Evolutionary conservation across 495 filamentous ascomycete genomes (phyloP).

Genomic region (Evansstolkia leycettana): DNA sequence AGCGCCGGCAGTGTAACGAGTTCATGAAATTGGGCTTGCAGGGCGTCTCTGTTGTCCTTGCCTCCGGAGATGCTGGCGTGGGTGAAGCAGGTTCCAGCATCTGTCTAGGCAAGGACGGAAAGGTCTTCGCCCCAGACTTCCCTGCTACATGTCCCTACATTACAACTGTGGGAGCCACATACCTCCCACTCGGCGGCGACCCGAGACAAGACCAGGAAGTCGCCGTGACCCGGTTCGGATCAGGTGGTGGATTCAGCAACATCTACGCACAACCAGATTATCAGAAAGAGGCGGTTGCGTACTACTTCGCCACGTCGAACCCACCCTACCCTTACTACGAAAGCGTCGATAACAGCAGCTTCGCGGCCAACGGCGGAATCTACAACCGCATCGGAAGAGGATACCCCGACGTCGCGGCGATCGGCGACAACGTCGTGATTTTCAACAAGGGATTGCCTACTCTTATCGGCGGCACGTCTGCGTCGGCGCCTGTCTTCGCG

Average conservation of each 20-base stretch:
- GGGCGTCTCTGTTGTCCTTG: conserved; percentile 47
- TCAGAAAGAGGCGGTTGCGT: conserved; percentile 39
- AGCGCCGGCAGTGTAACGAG: conserved; percentile 44
- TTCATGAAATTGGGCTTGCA: conserved; percentile 56
- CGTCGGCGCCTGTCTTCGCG: conserved; percentile 45
- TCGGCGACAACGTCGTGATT: conserved; percentile 45
- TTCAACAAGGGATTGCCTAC: conserved; percentile 26
- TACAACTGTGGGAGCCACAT: conserved; percentile 38
- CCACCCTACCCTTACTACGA: conserved; percentile 31
- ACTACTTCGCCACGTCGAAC: conserved; percentile 36
- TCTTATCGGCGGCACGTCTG: conserved; percentile 42
- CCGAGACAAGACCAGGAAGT: conserved; percentile 27
- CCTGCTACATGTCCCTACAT: conserved; percentile 39
- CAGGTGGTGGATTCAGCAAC: conserved; percentile 59
- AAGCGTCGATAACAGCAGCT: conserved; percentile 22
- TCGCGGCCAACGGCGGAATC: conserved; percentile 34
- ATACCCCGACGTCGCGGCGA: conserved; percentile 53
- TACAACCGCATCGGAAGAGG: conserved; percentile 50
- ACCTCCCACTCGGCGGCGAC: conserved; percentile 22
- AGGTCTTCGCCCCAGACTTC: conserved; percentile 37
- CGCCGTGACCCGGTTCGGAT: conserved; percentile 33
- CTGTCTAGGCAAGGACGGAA: conserved; percentile 27
- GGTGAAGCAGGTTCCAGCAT: conserved; percentile 21
- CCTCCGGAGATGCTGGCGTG: conserved; percentile 50
- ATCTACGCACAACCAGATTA: conserved; percentile 48